Conservation (phyloP, 129 eudicot genomes). For the Chrysanthemum lavandulifolium region DNA sequence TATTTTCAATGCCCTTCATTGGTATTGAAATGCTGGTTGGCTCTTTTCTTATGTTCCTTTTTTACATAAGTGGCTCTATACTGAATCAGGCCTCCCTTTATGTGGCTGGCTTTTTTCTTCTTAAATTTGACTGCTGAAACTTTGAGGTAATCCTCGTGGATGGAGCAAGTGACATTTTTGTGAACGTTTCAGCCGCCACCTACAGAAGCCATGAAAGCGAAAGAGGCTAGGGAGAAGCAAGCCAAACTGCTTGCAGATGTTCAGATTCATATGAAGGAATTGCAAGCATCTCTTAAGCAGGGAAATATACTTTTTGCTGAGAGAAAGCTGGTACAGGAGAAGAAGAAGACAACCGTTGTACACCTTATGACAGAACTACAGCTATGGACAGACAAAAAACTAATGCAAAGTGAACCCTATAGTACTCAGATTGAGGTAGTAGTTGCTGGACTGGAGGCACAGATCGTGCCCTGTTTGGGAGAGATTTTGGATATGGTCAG, state of each 20-base stretch:
- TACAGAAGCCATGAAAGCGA: neutral
- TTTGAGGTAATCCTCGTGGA: too few species aligned
- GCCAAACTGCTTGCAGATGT: neutral
- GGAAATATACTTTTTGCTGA: neutral
- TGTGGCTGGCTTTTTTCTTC: too few species aligned
- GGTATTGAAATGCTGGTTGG: too few species aligned
- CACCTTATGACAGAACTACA: neutral
- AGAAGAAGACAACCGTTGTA: neutral
- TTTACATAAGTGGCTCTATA: too few species aligned
- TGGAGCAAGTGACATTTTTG: too few species aligned
- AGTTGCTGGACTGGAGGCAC: neutral
- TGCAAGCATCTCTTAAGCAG: neutral
- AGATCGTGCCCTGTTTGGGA: neutral
- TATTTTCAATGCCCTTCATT: too few species aligned
- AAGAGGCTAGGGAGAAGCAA: neutral
- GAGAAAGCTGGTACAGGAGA: neutral
- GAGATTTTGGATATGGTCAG: neutral
- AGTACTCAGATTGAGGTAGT: neutral
- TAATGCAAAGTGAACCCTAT: neutral
- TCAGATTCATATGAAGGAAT: neutral
- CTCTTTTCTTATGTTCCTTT: too few species aligned
- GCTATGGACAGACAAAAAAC: neutral
- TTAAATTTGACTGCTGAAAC: too few species aligned
- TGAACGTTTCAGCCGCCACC: neutral
- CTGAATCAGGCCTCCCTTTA: too few species aligned